A percentile compares a stretch with the other conserved stretches of the same genome.
Evolutionary conservation across 2,329 filamentous ascomycete species (phyloP).

Genomic region (Apiospora saccharicola): DNA sequence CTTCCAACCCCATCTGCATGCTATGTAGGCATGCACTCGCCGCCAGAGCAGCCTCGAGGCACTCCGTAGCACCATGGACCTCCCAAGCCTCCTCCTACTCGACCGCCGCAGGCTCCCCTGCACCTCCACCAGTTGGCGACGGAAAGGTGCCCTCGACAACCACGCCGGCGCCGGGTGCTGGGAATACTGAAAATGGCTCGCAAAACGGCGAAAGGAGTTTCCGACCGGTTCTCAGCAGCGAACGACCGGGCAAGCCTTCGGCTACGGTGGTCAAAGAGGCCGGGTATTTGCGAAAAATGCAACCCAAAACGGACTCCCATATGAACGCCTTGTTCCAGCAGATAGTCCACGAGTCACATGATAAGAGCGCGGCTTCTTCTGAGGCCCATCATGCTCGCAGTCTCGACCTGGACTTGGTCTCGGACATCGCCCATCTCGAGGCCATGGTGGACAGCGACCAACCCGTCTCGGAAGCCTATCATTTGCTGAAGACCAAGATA

Average conservation of each 20-base stretch:
- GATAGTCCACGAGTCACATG: constrained; percentile 33
- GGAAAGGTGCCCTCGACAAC: background rate
- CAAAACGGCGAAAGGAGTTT: background rate
- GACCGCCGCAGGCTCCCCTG: constrained; percentile 27
- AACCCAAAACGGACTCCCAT: constrained; percentile 14
- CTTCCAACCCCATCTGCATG: constrained; percentile 38
- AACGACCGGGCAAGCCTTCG: background rate
- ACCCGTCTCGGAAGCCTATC: constrained; percentile 34
- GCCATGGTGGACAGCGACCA: constrained; percentile 44
- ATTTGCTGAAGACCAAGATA: constrained; percentile 37
- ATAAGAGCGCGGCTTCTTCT: constrained; percentile 26
- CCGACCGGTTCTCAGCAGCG: background rate
- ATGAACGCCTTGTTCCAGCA: constrained; percentile 40
- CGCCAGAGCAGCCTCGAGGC: constrained; percentile 31
- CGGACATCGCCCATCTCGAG: constrained; percentile 37
- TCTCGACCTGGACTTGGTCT: constrained; percentile 33
- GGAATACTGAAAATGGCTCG: background rate
- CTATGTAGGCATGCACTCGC: constrained; percentile 41
- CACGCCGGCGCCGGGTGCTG: background rate
- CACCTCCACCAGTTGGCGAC: background rate
- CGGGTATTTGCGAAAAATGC: background rate
- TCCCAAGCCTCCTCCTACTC: constrained; percentile 29
- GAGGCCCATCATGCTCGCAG: background rate
- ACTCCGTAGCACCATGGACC: constrained; percentile 31
- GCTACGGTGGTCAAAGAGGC: background rate